These are phyloP conservation scores for Calycina herbarum DNA, from an alignment of 2,329 filamentous ascomycete genomes.

Conservation along the genomic window DNA sequence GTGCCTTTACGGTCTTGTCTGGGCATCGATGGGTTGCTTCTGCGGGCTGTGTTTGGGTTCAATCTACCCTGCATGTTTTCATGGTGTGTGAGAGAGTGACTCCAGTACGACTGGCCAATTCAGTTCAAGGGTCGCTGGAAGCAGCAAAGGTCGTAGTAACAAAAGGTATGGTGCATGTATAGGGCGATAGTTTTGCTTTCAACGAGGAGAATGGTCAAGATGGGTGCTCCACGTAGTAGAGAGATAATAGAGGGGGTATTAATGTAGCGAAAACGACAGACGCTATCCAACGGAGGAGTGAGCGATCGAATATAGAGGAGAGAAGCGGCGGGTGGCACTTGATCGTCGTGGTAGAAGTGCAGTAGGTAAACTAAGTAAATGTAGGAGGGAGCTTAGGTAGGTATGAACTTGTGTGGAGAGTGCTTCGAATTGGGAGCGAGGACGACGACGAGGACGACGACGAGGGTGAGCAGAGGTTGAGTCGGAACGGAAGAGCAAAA, in stretches of 20 bases:
- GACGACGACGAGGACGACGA: background rate
- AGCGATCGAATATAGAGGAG: background rate
- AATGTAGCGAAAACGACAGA: background rate
- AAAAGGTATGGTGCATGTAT: background rate
- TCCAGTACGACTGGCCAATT: background rate
- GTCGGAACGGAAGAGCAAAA: background rate
- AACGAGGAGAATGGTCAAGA: background rate
- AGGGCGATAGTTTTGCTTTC: background rate
- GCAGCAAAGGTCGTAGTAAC: background rate
- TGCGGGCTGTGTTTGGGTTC: background rate
- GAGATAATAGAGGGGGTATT: background rate
- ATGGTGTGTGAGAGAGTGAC: background rate
- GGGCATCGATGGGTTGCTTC: background rate
- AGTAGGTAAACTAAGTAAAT: background rate
- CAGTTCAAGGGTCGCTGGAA: background rate
- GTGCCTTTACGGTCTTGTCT: background rate
- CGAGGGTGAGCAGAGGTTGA: background rate
- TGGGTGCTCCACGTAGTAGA: background rate
- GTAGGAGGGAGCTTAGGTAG: background rate
- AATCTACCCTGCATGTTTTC: background rate
- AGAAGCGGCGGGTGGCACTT: background rate
- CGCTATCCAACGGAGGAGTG: background rate
- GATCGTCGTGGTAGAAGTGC: background rate
- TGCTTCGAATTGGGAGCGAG: background rate
- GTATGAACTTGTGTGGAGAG: background rate